Conservation (phyloP, 2,329 filamentous ascomycete species). For the Talaromyces sp. region DNA sequence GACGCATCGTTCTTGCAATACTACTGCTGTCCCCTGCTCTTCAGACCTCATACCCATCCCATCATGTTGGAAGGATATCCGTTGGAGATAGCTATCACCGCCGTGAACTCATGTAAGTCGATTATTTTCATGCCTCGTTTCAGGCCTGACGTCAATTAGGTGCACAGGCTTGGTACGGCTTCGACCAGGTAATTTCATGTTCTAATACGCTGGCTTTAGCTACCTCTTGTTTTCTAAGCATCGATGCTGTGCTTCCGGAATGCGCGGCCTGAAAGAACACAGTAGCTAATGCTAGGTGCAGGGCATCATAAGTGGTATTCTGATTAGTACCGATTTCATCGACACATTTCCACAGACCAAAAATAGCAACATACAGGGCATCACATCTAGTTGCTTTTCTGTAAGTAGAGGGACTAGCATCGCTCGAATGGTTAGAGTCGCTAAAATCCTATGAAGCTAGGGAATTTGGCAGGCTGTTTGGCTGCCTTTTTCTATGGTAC, state of each 20-base stretch:
- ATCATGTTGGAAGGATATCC: background rate
- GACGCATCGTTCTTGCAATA: background rate
- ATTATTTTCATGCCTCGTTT: background rate
- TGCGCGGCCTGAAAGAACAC: background rate
- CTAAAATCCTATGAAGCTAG: constrained; percentile 10
- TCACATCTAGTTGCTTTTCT: constrained; percentile 26
- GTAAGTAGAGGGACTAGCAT: background rate
- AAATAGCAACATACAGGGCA: constrained; percentile 23
- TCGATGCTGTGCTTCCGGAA: background rate
- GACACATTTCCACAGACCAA: constrained; percentile 23
- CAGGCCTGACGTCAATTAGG: background rate
- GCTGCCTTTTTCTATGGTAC: constrained; percentile 22
- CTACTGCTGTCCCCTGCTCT: background rate
- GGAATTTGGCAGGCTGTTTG: constrained; percentile 22
- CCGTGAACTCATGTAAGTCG: background rate
- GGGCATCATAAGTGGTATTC: background rate
- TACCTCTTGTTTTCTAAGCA: background rate
- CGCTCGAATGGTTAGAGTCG: background rate
- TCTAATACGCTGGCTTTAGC: background rate
- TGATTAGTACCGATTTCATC: constrained; percentile 20
- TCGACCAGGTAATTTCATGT: background rate
- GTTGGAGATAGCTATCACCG: background rate
- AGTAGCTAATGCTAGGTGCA: background rate
- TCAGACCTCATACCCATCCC: background rate
- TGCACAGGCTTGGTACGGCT: background rate